Evolutionary conservation across 768 basidiomycete species (phyloP).

Genomic region (Pisolithus sp.): DNA sequence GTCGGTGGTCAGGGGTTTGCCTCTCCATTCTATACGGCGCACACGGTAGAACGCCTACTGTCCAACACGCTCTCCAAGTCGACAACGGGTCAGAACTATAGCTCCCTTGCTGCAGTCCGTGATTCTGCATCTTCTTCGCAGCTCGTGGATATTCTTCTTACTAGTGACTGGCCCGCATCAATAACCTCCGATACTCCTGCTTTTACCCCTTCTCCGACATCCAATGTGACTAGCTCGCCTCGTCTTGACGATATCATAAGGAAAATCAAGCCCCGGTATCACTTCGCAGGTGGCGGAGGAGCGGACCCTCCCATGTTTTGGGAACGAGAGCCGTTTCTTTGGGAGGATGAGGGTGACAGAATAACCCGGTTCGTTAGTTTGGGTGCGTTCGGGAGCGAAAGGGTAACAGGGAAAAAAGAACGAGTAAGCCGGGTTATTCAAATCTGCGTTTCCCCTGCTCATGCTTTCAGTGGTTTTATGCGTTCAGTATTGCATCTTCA

Average conservation of each 20-base stretch:
- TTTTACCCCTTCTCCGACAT: constrained; percentile 40
- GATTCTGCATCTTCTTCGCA: constrained; percentile 55
- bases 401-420: constrained; percentile 64
- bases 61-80: constrained; percentile 60
- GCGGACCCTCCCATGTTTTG: constrained; percentile 75
- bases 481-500: constrained; percentile 75
- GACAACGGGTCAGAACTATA: constrained; percentile 42
- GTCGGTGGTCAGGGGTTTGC: constrained; percentile 52
- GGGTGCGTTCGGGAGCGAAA: constrained; percentile 75
- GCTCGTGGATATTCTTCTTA: constrained; percentile 74
- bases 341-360: constrained; percentile 66
- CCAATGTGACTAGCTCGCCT: constrained; percentile 40
- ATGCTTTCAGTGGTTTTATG: constrained; percentile 85
- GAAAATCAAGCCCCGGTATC: constrained; percentile 77
- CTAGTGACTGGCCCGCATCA: constrained; percentile 67
- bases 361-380: constrained; percentile 75
- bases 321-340: constrained; percentile 90
- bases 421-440: constrained; percentile 48
- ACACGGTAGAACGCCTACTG: constrained; percentile 65
- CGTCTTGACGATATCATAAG: constrained; percentile 61
- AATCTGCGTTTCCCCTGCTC: constrained; percentile 2
- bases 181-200: constrained; percentile 55
- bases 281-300: constrained; percentile 60
- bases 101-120: constrained; percentile 63
- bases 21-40: constrained; percentile 67